These are phyloP conservation scores for Jamesozyma gamospora DNA, from an alignment of 805 yeast species.

Conservation along the genomic window DNA sequence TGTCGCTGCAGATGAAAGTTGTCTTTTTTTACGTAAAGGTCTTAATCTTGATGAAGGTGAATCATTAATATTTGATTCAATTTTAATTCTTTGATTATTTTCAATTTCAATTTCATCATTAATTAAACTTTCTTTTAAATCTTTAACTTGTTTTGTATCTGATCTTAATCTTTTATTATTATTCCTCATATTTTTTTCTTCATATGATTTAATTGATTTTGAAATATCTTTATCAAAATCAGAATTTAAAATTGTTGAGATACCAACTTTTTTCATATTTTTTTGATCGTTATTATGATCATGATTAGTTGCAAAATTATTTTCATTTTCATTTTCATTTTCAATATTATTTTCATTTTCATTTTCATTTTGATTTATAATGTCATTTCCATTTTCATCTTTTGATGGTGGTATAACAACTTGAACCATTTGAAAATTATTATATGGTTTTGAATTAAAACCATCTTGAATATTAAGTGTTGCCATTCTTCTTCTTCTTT, in stretches of 20 bases:
- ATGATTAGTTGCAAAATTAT: not conserved
- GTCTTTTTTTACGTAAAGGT: not conserved
- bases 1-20: not conserved
- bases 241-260: constrained; percentile 18
- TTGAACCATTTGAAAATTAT: too few species aligned
- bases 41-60: constrained; percentile 1
- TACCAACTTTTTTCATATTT: constrained; percentile 14
- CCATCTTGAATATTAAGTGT: constrained; percentile 8
- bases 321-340: too few species aligned
- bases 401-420: too few species aligned
- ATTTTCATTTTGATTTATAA: not conserved
- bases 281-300: too few species aligned
- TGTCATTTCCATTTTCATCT: too few species aligned
- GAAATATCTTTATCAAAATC: constrained; percentile 1
- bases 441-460: too few species aligned
- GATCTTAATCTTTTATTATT: not conserved
- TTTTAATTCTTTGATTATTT: not conserved
- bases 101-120: too few species aligned
- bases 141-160: not conserved
- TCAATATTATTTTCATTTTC: too few species aligned
- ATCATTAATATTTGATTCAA: not conserved
- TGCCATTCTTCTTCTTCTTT: constrained; percentile 23
- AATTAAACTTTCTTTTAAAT: too few species aligned
- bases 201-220: not conserved
- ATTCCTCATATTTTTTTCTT: not conserved